phyloP scores from a whole-genome alignment of 2,329 filamentous ascomycete species.

The Shiraia sp. region DNA sequence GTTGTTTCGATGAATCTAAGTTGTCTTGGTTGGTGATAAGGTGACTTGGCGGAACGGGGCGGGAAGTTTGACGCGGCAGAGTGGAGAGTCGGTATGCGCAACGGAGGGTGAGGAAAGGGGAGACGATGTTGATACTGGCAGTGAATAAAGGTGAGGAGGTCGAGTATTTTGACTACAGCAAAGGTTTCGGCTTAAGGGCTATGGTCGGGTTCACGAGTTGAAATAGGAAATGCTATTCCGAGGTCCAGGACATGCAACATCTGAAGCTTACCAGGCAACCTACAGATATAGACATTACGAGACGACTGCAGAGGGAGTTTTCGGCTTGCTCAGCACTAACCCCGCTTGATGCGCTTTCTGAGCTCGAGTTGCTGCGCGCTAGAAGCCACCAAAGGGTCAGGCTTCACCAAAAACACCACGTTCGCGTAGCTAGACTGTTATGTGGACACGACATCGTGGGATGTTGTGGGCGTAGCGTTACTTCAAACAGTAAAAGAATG shows the following conservation, averaged over 20 bases:
- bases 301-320: constrained; percentile 21
- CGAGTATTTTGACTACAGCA: constrained; percentile 9
- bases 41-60: constrained; percentile 19
- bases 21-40: constrained; percentile 29
- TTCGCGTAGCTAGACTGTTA: constrained; percentile 22
- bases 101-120: constrained; percentile 12
- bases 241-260: constrained; percentile 18
- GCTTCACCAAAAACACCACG: constrained; percentile 26
- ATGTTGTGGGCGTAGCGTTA: constrained; percentile 20
- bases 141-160: constrained; percentile 11
- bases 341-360: constrained; percentile 20
- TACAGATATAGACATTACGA: constrained; percentile 18
- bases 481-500: constrained; percentile 21
- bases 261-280: constrained; percentile 13
- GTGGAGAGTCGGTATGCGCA: constrained; percentile 31
- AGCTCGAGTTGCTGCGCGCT: constrained; percentile 15
- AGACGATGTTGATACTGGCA: constrained; percentile 8
- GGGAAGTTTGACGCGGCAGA: constrained; percentile 33
- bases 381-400: constrained; percentile 21
- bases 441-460: constrained; percentile 28
- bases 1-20: constrained; percentile 27
- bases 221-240: constrained; percentile 18
- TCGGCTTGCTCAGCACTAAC: constrained; percentile 15
- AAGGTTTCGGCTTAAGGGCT: constrained; percentile 20
- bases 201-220: constrained; percentile 9